Evolutionary conservation across 331 rosid genomes (phyloP).

Genomic region (Malus hybrid): DNA sequence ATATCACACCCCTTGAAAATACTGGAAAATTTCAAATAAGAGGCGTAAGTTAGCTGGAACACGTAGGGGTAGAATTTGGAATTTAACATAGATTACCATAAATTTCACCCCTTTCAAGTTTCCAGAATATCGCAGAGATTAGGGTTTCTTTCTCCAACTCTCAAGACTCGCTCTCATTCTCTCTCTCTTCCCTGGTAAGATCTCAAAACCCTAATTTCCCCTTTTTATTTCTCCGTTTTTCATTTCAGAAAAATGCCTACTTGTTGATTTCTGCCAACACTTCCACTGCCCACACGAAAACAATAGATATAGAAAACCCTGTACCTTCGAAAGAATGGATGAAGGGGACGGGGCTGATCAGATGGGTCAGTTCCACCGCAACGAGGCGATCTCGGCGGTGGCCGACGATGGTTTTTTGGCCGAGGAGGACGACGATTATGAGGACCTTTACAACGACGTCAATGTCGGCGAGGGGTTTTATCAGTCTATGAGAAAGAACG

Average conservation of each 20-base stretch:
- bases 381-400: slow-evolving; percentile 94
- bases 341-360: slow-evolving; percentile 53
- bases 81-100: background rate
- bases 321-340: slow-evolving; percentile 33
- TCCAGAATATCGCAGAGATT: slow-evolving; percentile 27
- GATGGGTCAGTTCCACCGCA: slow-evolving; percentile 77
- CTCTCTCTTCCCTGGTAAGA: slow-evolving; percentile 29
- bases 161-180: background rate
- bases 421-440: slow-evolving; percentile 92
- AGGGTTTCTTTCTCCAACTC: slow-evolving; percentile 39
- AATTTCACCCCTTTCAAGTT: slow-evolving; percentile 5
- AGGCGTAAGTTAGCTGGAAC: background rate
- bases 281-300: background rate
- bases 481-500: slow-evolving; percentile 70
- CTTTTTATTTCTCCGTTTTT: background rate
- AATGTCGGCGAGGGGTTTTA: slow-evolving; percentile 91
- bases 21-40: too few relatives aligned
- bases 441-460: slow-evolving; percentile 93
- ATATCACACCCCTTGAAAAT: too few relatives aligned
- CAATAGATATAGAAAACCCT: background rate
- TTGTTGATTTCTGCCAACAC: background rate
- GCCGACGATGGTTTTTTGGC: slow-evolving; percentile 80
- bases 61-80: background rate
- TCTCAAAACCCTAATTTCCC: slow-evolving; percentile 13
- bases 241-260: background rate